phyloP scores from a whole-genome alignment of 805 yeast species.

The Candida insectalens region DNA sequence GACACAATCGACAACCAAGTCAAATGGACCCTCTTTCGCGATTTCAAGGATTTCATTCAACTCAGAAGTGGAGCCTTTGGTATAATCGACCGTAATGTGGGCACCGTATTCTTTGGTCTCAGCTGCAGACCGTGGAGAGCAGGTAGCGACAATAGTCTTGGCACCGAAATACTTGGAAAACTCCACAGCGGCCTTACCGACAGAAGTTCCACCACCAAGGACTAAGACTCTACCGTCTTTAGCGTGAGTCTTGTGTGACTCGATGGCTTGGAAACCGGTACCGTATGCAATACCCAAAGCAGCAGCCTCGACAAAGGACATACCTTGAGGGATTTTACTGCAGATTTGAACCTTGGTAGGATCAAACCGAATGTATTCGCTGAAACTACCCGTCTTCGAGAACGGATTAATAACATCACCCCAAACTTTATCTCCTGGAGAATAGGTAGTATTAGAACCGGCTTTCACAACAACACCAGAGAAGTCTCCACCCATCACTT shows the following conservation, averaged over 20 bases:
- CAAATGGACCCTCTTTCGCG: constrained; percentile 38
- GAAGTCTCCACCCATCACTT: constrained; percentile 16
- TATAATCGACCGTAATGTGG: constrained; percentile 48
- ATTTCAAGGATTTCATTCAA: constrained; percentile 25
- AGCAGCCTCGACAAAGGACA: constrained; percentile 49
- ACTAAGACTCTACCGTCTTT: constrained; percentile 42
- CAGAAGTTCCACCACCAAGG: constrained; percentile 68
- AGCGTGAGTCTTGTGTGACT: constrained; percentile 19
- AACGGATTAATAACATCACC: constrained; percentile 9
- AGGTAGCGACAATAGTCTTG: constrained; percentile 41
- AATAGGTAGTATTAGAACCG: constrained; percentile 10
- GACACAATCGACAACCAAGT: constrained; percentile 53
- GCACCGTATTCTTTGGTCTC: constrained; percentile 36
- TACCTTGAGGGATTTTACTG: constrained; percentile 34
- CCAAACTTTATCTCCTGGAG: constrained; percentile 15
- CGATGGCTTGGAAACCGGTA: constrained; percentile 38
- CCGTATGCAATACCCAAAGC: constrained; percentile 55
- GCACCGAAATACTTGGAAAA: constrained; percentile 42
- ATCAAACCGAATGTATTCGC: constrained; percentile 35
- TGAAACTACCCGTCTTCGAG: constrained; percentile 28
- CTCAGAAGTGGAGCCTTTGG: constrained; percentile 27
- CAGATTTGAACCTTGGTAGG: constrained; percentile 12
- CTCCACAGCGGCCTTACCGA: constrained; percentile 49
- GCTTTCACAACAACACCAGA: constrained; percentile 15
- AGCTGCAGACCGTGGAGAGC: constrained; percentile 29